Evolutionary conservation across 306 rosid species (phyloP), one percentile per base, ranked within the genome.

Genomic region (Castanea sativa): DNA sequence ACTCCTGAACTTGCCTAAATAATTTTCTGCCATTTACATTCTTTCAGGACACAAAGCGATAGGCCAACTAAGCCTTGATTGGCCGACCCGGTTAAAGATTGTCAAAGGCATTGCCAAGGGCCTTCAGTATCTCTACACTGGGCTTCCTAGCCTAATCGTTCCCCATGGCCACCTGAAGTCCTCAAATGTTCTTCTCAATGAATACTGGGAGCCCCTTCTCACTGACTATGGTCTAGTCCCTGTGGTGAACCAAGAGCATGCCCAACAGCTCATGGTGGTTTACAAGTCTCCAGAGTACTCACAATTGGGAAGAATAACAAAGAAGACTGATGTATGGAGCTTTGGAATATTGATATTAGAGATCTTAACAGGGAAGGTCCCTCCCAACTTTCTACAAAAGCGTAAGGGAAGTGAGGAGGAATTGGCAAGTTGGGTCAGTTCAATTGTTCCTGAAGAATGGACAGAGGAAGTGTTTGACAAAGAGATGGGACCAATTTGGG

Each of bases 81-180:
- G 98, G 97, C 86, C 88, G 77, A 82, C 78, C 20, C 56, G 99
- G 59, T 83, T 93, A 87, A 93, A 90, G 87, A 89, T 96, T 3
- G 87, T 92, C 38, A 89, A 90, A 70, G 99, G 99, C 30, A 76
- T 96, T 45, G 90, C 91, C 32, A 90, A 72, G 60, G 97, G 99
- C 5, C 90, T 96, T 69, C 82, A 83, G 38, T 63, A 88, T 79
- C 94, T 96, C 45, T 86, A 88, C 86, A 82, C 53, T 58, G 98
- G 91, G 75, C 85, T 96, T 84, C 94, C 96, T 9, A 82, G 85
- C 86, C 82, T 96, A 70, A 87, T 86, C 2, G 83, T 93, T 64
- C 89, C 96, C 3, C 99, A 96, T 16, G 99, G 99, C 72, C 86
- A 93, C 77, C 98, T 96, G 13, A 96, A 93, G 79, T 88, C 98